phyloP scores from a whole-genome alignment of 78 protist genomes.

The Chrysochromulina tobinii region DNA sequence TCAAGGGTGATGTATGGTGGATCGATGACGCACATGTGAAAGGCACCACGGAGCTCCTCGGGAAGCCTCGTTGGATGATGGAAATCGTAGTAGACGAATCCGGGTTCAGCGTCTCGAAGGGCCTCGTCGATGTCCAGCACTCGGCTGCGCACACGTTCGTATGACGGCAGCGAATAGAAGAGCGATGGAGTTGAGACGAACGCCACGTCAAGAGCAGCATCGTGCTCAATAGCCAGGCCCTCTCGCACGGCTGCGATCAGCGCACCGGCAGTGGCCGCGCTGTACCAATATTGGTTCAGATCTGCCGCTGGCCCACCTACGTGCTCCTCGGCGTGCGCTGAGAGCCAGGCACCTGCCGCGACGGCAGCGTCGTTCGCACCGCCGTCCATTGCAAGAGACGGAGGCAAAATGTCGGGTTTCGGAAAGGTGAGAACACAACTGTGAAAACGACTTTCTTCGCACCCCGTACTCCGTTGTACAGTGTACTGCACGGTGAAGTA shows the following conservation, averaged over 20 bases:
- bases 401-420: too few species aligned
- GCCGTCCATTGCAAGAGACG: too few species aligned
- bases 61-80: constrained; percentile 34
- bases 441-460: too few species aligned
- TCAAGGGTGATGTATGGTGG: constrained; percentile 66
- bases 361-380: too few species aligned
- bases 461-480: too few species aligned
- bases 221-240: background rate
- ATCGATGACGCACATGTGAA: constrained; percentile 48
- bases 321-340: background rate
- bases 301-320: background rate
- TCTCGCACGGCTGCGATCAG: background rate
- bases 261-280: background rate
- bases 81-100: constrained; percentile 52
- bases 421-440: too few species aligned
- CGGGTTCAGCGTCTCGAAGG: background rate
- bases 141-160: background rate
- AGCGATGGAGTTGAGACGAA: constrained; percentile 10
- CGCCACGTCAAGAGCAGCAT: background rate
- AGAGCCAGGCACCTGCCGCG: background rate
- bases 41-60: background rate
- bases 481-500: too few species aligned
- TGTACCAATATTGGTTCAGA: constrained; percentile 2
- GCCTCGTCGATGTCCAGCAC: background rate
- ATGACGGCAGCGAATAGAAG: background rate